Evolutionary conservation across 2,329 filamentous ascomycete species (phyloP).

Genomic region (Apiospora malaysiana): DNA sequence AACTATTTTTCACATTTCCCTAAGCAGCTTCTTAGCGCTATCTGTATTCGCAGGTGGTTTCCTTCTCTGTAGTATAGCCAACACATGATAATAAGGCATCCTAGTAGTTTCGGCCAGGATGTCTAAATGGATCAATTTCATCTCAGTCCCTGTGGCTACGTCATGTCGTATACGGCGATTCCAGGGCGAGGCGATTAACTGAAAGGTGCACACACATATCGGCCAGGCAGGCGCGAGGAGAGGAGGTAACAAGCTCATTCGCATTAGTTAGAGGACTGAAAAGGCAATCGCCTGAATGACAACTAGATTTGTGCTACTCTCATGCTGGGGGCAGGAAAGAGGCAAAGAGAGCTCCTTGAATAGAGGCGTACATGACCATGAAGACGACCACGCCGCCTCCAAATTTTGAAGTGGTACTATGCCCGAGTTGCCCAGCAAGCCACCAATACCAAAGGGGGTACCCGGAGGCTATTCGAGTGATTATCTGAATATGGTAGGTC

Average conservation of each 20-base stretch:
- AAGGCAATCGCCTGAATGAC: neutral
- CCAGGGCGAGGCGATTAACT: neutral
- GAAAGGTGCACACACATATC: neutral
- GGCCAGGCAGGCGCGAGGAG: too few species aligned
- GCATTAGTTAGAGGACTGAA: rapidly evolving
- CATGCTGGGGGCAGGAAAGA: constrained; percentile 91
- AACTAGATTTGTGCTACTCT: neutral
- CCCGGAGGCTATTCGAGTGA: constrained; percentile 85
- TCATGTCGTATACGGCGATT: neutral
- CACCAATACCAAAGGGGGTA: constrained; percentile 92
- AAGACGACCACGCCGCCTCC: constrained; percentile 60
- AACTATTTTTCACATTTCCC: too few species aligned
- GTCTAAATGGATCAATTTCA: too few species aligned
- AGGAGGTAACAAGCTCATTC: too few species aligned
- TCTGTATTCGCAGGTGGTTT: neutral
- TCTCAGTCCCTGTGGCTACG: neutral
- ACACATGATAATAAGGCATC: neutral
- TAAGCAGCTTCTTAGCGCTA: too few species aligned
- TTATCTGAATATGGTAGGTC: constrained; percentile 91
- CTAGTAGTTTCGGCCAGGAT: neutral
- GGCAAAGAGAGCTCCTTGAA: constrained; percentile 85
- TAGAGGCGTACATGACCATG: constrained; percentile 80
- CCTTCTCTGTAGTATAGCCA: too few species aligned
- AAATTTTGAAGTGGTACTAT: constrained; percentile 36
- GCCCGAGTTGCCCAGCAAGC: constrained; percentile 60